Evolutionary conservation across 805 yeast genomes (phyloP), one percentile per base, ranked within the genome.

Genomic region (Nakazawaea anatomiae): DNA sequence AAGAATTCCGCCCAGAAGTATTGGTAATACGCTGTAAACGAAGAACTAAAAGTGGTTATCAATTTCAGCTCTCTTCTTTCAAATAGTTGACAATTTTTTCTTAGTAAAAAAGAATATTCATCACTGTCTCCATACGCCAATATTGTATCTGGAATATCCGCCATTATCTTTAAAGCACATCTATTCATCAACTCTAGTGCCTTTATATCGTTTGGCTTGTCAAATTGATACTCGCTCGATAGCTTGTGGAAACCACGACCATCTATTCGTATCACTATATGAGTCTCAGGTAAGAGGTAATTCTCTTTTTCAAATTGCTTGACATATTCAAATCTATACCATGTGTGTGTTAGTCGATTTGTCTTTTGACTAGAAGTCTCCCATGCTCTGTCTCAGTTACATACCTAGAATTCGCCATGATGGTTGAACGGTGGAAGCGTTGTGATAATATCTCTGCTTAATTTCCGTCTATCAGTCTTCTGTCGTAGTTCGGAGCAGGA

Each of bases 51-150:
- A 0, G 95, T 82, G 2, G 94, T 79, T 0, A 87, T 82, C 34
- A 94, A 68, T 64, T 94, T 94, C 66, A 81, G 76, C 54, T 87
- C 91, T 53, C 99, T 70, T 59, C 98, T 72, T 57, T 91, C 96
- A 60, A 85, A 92, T 53, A 92, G 64, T 1, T 68, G 69, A n/a
- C 94, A 82, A 34, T 72, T 72, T 42, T 75, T 78, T 35, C 82
- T 71, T 48, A 94, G 67, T 5, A 92, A 77, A 65, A 92, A 92
- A 11, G 92, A 85, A 63, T 87, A 94, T 69, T 94, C 99, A 66
- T 94, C 99, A 39, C 96, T 85, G 60, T 94, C 98, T 0, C 99
- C 99, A 63, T 86, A 94, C 0, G 96, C 96, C 64, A 91, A 56
- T 8, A 83, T 60, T 0, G 89, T 76, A 55, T 94, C 98, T 7